A percentile compares a stretch with the other conserved stretches of the same genome.
Evolutionary conservation across 1,284 basidiomycete species (phyloP).

Genomic region (Sporisorium reilianum): DNA sequence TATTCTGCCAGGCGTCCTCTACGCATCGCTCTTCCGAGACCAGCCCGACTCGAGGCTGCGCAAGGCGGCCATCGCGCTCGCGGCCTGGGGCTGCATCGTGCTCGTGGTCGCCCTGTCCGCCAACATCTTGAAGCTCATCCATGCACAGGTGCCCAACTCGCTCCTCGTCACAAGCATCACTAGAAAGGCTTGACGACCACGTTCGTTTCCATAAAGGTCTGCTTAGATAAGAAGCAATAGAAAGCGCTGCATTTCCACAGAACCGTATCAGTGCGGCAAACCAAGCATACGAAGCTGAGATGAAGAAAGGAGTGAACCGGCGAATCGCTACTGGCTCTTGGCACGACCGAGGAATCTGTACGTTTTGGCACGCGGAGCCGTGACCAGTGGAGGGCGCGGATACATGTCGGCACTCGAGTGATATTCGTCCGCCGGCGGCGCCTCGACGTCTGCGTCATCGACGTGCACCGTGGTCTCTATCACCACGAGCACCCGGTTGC

Average conservation of each 20-base stretch:
- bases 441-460: neutral
- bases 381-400: no score
- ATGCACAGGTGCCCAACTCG: conserved; percentile 44
- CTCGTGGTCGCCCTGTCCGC: conserved; percentile 56
- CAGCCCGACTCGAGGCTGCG: conserved; percentile 35
- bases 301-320: neutral
- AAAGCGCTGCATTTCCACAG: neutral
- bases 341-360: neutral
- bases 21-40: conserved; percentile 45
- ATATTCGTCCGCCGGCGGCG: neutral
- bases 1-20: conserved; percentile 81
- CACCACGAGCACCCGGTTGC: conserved; percentile 3
- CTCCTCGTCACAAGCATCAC: conserved; percentile 24
- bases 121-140: conserved; percentile 57
- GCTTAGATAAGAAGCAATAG: conserved; percentile 1
- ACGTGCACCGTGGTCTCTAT: conserved; percentile 8
- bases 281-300: no score
- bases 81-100: conserved; percentile 54
- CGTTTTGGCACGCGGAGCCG: neutral
- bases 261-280: no score
- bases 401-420: neutral
- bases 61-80: conserved; percentile 38
- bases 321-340: no score
- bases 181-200: neutral
- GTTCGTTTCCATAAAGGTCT: neutral